phyloP scores from a whole-genome alignment of 768 basidiomycete genomes.

The Boletus rufocinnamomeus region DNA sequence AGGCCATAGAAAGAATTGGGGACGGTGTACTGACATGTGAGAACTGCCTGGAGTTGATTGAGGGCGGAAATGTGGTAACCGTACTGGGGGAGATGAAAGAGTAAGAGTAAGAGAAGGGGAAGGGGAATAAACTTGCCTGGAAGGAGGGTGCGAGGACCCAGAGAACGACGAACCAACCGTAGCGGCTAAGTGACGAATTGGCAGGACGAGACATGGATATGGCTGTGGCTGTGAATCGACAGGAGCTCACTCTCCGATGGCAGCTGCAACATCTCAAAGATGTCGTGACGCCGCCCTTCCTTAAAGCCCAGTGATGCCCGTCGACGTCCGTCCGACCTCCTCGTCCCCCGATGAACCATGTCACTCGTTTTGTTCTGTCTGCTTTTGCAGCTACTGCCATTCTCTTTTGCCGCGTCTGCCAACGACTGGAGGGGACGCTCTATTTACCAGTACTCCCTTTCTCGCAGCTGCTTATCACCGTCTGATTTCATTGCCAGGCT shows the following conservation, averaged over 20 bases:
- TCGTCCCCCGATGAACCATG: constrained; percentile 4
- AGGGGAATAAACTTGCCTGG: constrained; percentile 35
- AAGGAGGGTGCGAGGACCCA: constrained; percentile 71
- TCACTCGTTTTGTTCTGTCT: constrained; percentile 1
- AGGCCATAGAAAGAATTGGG: constrained; percentile 39
- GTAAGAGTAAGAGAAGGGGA: not conserved
- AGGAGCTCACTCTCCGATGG: not conserved
- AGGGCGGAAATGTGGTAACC: constrained; percentile 93
- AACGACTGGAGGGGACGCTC: constrained; percentile 19
- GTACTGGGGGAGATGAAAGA: constrained; percentile 46
- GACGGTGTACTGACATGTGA: constrained; percentile 60
- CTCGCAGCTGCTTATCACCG: not conserved
- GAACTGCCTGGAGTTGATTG: constrained; percentile 80
- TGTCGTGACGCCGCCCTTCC: not conserved
- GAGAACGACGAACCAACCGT: constrained; percentile 65
- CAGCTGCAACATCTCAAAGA: not conserved
- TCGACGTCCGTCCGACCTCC: not conserved
- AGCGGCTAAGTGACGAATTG: constrained; percentile 49
- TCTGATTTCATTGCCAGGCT: constrained; percentile 7
- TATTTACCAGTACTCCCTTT: constrained; percentile 14
- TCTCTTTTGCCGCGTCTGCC: constrained; percentile 12
- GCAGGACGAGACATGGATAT: constrained; percentile 15
- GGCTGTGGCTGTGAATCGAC: constrained; percentile 3
- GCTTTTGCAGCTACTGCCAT: not conserved
- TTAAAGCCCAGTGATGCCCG: not conserved